Evolutionary conservation across 108 stramenopile genomes (phyloP), one percentile per base, ranked within the genome.

Genomic region (Cylindrotheca fusiformis): DNA sequence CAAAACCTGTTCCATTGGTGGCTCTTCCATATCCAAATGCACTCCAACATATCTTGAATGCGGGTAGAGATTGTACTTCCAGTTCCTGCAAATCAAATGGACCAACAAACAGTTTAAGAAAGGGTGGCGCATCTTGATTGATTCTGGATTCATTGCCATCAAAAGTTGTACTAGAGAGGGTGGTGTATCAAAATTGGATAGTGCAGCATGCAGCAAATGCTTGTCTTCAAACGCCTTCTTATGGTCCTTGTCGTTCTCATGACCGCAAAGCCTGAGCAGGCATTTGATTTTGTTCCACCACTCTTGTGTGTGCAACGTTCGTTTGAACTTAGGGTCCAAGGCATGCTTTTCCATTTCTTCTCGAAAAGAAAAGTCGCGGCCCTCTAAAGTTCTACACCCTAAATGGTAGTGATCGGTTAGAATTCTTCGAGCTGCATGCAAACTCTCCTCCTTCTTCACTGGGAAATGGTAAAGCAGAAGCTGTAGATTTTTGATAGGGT

Each of bases 391-490:
- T 46, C 44, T 32, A 19, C 58, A 59, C n/a, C 58, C 58, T 20
- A 21, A 12, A 6, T 41, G 19, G 58, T 59, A 59, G 58, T 59
- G 23, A 10, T 59, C 44, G 4, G 58, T 59, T 5, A 84, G 5
- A 84, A 69, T 29, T 76, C 48, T 4, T 72, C 82, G 25, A 57
- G 58, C 27, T 79, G 36, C 48, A 59, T 82, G 83, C 84, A 87
- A 20, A 36, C 63, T 44, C 68, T 56, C 12, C 66, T 69, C 48
- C 67, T 60, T 33, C 72, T 79, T 30, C 71, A 50, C 46, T 69
- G 64, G 48, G 77, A 70, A 85, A 72, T 2, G 84, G 50, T 28
- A 78, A 60, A 54, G 76, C 71, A 19, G 82, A 86, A 60, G 84
- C 80, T 20, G 86, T 86, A 22, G 86, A 44, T 59, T 59, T 27